phyloP scores from a whole-genome alignment of 2,329 filamentous ascomycete species.

The Ceratocystis destructans region DNA sequence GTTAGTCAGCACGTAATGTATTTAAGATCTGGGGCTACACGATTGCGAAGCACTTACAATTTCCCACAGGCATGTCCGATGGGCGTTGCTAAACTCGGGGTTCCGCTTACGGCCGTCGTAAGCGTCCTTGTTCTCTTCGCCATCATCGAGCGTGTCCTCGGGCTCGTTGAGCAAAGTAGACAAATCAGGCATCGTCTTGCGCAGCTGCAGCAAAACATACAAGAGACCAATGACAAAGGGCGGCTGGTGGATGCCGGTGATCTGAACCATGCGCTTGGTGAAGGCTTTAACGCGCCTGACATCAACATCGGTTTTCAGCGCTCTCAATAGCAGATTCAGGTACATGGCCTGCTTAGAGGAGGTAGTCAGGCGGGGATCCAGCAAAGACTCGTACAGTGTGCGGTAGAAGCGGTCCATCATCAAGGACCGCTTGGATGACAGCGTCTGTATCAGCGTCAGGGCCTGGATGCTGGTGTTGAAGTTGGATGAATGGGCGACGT shows the following conservation, averaged over 20 bases:
- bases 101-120: slow-evolving; percentile 90
- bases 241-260: slow-evolving; percentile 77
- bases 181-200: slow-evolving; percentile 65
- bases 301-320: slow-evolving; percentile 81
- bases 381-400: slow-evolving; percentile 83
- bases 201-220: slow-evolving; percentile 73
- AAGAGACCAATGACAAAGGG: slow-evolving; percentile 88
- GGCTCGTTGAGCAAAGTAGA: slow-evolving; percentile 65
- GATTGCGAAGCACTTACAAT: slow-evolving; percentile 38
- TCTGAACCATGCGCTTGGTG: slow-evolving; percentile 79
- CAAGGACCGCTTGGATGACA: slow-evolving; percentile 66
- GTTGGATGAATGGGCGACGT: slow-evolving; percentile 92
- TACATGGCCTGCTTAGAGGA: slow-evolving; percentile 95
- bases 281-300: slow-evolving; percentile 89
- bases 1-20: slow-evolving; percentile 20
- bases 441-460: slow-evolving; percentile 84
- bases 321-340: slow-evolving; percentile 77
- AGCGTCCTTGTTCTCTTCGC: slow-evolving; percentile 27
- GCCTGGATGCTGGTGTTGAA: slow-evolving; percentile 98
- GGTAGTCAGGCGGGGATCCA: slow-evolving; percentile 74
- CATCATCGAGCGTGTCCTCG: slow-evolving; percentile 58
- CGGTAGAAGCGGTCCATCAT: slow-evolving; percentile 86
- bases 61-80: slow-evolving; percentile 88
- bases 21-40: background rate
- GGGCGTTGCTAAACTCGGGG: slow-evolving; percentile 85